Base-by-base conservation (phyloP, 345 rosid genomes). In the Pelargonium nanum region DNA sequence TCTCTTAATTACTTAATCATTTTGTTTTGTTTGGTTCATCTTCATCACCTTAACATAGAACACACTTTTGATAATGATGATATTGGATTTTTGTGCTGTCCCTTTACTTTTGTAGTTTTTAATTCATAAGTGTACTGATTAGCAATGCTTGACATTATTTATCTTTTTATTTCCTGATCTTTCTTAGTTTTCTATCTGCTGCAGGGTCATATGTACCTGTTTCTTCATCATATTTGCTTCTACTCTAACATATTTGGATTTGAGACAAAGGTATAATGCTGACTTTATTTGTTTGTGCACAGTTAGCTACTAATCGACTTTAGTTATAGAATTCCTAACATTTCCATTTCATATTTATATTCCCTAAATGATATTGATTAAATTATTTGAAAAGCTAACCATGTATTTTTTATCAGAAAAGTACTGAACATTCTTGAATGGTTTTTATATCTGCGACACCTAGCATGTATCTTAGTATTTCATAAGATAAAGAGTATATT, bases 161-260 rank as follows among this genome's bases (percentile, higher is more conserved):
- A 13, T 23, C 50, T 16, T 26, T 53, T 28, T 25, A 61, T 51
- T 22, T 26, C 45, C 50, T 48, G 55, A 55, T 60, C 17, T 57
- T 57, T 44, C 23, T 64, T 70, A 26, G 64, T 62, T 62, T 50
- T 67, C 19, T 73, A 55, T n/a, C n/a, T n/a, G 20, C 45, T 77
- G 72, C 91, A 89, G 98, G 98, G 98, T 61, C 98, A 89, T 67
- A 87, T 92, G 94, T 92, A 89, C 80, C 85, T 92, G 65, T 92
- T 92, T 68, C 68, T 74, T 59, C 93, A 68, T 63, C 71, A 72
- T 70, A 77, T 89, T 70, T 93, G 99, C 81, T 93, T 93, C 75
- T 93, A 93, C 72, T 89, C 99, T 53, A 93, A 93, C 79, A 93
- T 93, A 63, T 93, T 93, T 84, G 99, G 99, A 57, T 93, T 82